Base-by-base conservation (phyloP, 2,329 filamentous ascomycete genomes). In the Botrytis squamosa region DNA sequence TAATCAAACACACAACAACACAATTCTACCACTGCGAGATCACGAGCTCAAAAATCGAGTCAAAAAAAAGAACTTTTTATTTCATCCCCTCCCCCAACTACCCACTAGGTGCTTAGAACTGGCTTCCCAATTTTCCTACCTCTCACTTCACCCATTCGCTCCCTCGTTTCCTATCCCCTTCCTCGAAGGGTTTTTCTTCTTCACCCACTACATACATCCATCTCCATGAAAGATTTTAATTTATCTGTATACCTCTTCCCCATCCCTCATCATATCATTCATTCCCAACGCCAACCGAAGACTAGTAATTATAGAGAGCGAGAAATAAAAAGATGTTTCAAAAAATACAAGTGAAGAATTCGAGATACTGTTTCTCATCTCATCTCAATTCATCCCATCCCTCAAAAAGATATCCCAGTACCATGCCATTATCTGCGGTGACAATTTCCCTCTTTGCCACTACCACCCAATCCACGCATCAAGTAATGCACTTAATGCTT, bases 401-500 rank as follows among this genome's bases (percentile, higher is more conserved):
- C 65, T 40, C 33, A 29, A 55, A 67, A 46, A n/a, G 46, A 14
- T 46, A n/a, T 52, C 20, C 25, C 36, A 36, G 29, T 40, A 55
- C 22, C 33, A 38, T 40, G 5, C 33, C 22, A 67, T 67, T 55
- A 40, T 25, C 46, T 14, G 33, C 20, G 29, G 2, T 55, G 8
- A 55, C 20, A 33, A 64, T n/a, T 52, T 62, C 40, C 44, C n/a
- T 44, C 44, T 44, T 20, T n/a, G 12, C 20, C n/a, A n/a, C 18
- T 40, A 14, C 8, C 36, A 18, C 59, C 36, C 10, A 25, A 49
- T 42, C 22, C 20, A 18, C 29, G n/a, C 36, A 8, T 60, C 38
- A 46, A 29, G 12, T 46, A 22, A 60, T 44, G n/a, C 38, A 36
- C 73, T 77, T 66, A 85, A 77, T 84, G 84, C 86, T 83, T 88